These are phyloP conservation scores for Termitomyces titanicus DNA, from an alignment of 768 basidiomycete genomes.

Conservation along the genomic window DNA sequence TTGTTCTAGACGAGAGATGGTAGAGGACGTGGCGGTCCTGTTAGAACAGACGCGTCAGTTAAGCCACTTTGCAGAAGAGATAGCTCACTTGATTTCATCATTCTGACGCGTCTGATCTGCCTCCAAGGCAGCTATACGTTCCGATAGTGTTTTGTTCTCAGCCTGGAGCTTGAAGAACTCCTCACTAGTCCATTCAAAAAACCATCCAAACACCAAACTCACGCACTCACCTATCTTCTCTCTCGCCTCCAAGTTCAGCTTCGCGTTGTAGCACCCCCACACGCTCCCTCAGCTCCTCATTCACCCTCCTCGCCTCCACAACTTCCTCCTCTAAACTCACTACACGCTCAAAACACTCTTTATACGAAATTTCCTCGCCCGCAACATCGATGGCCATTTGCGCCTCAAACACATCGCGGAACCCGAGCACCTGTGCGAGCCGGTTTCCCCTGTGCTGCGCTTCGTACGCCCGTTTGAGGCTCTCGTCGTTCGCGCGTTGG, in stretches of 20 bases:
- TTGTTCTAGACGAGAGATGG: slow-evolving; percentile 7
- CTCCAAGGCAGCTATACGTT: neutral
- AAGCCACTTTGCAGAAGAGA: neutral
- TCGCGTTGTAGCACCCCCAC: neutral
- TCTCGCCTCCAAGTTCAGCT: neutral
- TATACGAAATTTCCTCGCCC: slow-evolving; percentile 30
- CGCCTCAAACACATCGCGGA: slow-evolving; percentile 38
- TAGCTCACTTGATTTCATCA: slow-evolving; percentile 8
- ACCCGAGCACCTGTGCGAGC: slow-evolving; percentile 42
- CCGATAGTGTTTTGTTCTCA: neutral
- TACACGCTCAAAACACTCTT: slow-evolving; percentile 32
- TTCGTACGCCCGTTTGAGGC: slow-evolving; percentile 35
- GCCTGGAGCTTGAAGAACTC: neutral
- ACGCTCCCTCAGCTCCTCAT: slow-evolving; percentile 16
- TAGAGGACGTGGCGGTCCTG: neutral
- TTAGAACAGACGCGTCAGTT: neutral
- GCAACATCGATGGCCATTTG: slow-evolving; percentile 36
- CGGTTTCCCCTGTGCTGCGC: slow-evolving; percentile 30
- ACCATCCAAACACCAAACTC: neutral
- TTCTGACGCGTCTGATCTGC: neutral
- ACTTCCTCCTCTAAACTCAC: slow-evolving; percentile 28
- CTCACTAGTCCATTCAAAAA: neutral
- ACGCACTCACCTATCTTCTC: neutral
- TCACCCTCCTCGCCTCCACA: slow-evolving; percentile 17
- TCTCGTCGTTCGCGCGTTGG: slow-evolving; percentile 30